Evolutionary conservation across 768 basidiomycete genomes (phyloP).

Genomic region (Imleria badia): DNA sequence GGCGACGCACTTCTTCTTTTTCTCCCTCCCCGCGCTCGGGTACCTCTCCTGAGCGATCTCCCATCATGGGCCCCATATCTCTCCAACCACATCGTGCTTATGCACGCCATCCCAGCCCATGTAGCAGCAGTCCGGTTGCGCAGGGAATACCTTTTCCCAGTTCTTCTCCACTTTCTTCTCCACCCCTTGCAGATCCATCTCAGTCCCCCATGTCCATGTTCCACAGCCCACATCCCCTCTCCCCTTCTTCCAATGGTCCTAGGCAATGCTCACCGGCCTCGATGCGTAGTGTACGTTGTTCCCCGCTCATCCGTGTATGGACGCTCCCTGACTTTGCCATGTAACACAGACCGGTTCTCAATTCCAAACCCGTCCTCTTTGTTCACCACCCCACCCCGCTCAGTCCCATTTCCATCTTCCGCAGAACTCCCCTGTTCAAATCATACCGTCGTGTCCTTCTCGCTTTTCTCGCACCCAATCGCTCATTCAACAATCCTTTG

Average conservation of each 20-base stretch:
- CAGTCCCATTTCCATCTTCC: conserved; percentile 7
- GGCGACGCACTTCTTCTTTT: conserved; percentile 11
- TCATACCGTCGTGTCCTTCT: conserved; percentile 2
- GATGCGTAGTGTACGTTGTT: conserved; percentile 11
- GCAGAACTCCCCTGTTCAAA: conserved; percentile 4
- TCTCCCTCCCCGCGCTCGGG: conserved; percentile 11
- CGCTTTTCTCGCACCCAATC: conserved; percentile 16
- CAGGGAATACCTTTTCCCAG: conserved; percentile 14
- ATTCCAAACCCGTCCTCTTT: not conserved
- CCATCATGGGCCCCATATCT: not conserved
- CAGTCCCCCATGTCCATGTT: not conserved
- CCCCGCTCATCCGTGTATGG: not conserved
- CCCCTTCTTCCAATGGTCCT: conserved; percentile 6
- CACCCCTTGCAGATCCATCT: conserved; percentile 7
- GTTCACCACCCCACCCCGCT: conserved; percentile 4
- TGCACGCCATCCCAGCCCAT: conserved; percentile 9
- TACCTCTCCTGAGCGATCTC: conserved; percentile 14
- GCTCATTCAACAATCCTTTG: conserved; percentile 16
- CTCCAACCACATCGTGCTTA: conserved; percentile 5
- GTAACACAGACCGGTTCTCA: conserved; percentile 3
- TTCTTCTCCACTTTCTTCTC: conserved; percentile 11
- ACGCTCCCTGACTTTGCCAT: not conserved
- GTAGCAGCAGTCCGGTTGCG: not conserved
- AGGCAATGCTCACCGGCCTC: conserved; percentile 12
- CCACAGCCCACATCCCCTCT: not conserved